Base-by-base conservation (phyloP, 1,139 yeast species). In the Zygoascus meyerae region DNA sequence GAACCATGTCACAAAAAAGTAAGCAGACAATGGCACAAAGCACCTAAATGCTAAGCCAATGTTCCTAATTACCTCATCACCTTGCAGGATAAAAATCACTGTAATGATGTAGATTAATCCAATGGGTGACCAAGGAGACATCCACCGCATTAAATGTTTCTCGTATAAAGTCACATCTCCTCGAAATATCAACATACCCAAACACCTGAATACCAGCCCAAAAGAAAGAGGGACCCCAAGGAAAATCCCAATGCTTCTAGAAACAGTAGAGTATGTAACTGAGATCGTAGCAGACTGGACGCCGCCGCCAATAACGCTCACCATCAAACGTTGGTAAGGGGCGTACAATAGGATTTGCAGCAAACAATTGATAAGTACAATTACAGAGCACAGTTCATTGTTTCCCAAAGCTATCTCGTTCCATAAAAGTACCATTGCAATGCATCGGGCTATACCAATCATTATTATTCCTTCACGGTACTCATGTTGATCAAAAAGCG, bases 341-440 rank as follows among this genome's bases (percentile, higher is more conserved):
- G 81, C 82, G 58, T 73, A 78, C 18, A 79, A 65, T 1, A 73
- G 69, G 48, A 79, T 67, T 57, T 79, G 84, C 33, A 79, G 57
- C 42, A 77, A 44, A 45, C 79, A 73, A 60, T 79, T 79, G 41
- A 77, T 57, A 7, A 77, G 64, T 1, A 79, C 83, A 17, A 78
- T 55, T 7, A 76, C 59, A 3, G 80, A 81, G 62, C 84, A 79
- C 45, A 75, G 63, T 33, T 69, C 69, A 42, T 63, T 62, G 55
- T 77, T 79, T 4, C 83, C 84, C 12, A 65, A 71, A 1, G 82
- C 78, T 15, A 79, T 66, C 18, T 75, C 73, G 56, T 75, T 78
- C 84, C 83, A 79, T n/a, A 78, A 61, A 42, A 79, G 62, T 0
- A 78, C 82, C 83, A 79, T 79, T 28, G 83, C 83, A 54, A 79